Conservation (phyloP, 2,329 filamentous ascomycete species). For the Aspergillus ochraceoroseus region DNA sequence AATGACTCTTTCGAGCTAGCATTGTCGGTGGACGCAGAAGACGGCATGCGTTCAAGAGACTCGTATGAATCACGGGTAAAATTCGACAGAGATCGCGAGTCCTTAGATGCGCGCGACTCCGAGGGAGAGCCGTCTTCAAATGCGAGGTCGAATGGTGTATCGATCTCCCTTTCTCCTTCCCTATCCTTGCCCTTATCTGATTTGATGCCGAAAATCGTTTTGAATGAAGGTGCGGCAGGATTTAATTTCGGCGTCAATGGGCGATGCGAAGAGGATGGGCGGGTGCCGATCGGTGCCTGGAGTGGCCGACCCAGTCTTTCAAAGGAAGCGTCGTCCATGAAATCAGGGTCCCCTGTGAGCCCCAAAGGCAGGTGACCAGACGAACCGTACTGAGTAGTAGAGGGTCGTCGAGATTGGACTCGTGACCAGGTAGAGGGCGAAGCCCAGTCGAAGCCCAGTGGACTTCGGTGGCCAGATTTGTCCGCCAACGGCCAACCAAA, state of each 20-base stretch:
- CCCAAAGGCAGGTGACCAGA: slow-evolving; percentile 58
- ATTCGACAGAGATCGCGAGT: slow-evolving; percentile 43
- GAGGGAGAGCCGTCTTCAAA: slow-evolving; percentile 42
- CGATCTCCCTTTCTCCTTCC: slow-evolving; percentile 32
- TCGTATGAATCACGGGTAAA: slow-evolving; percentile 47
- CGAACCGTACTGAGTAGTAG: slow-evolving; percentile 69
- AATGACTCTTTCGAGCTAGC: slow-evolving; percentile 46
- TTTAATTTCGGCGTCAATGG: slow-evolving; percentile 63
- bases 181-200: slow-evolving; percentile 42
- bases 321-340: slow-evolving; percentile 44
- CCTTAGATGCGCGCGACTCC: slow-evolving; percentile 43
- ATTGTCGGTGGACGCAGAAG: slow-evolving; percentile 41
- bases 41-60: slow-evolving; percentile 46
- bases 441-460: slow-evolving; percentile 52
- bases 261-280: slow-evolving; percentile 58
- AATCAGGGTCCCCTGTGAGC: slow-evolving; percentile 49
- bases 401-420: slow-evolving; percentile 73
- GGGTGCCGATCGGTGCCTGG: slow-evolving; percentile 72
- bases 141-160: slow-evolving; percentile 29
- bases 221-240: slow-evolving; percentile 84
- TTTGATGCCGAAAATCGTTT: slow-evolving; percentile 58
- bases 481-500: slow-evolving; percentile 61
- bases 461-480: slow-evolving; percentile 53
- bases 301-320: slow-evolving; percentile 49
- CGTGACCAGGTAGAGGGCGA: slow-evolving; percentile 62